Conservation (phyloP, 2,329 filamentous ascomycete species). For the Cordyceps cateniannulata region DNA sequence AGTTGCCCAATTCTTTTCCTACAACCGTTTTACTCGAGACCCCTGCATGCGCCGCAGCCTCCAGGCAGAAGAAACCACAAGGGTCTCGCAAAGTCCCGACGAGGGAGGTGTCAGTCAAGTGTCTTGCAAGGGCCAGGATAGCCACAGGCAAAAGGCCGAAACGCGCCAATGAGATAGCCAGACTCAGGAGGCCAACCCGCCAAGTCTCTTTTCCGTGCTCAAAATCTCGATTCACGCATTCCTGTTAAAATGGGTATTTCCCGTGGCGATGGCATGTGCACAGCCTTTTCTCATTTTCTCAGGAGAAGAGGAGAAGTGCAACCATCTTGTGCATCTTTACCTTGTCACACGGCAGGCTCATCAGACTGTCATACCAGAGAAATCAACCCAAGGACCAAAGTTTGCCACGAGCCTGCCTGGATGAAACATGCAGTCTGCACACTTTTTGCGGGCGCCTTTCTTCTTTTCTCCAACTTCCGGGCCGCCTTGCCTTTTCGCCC, state of each 20-base stretch:
- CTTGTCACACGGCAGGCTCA: background rate
- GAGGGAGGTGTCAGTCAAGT: background rate
- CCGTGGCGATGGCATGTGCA: background rate
- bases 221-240: background rate
- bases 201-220: background rate
- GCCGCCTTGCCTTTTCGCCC: background rate
- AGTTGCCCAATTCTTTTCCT: background rate
- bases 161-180: background rate
- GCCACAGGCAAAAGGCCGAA: background rate
- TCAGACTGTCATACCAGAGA: background rate
- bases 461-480: background rate
- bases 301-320: background rate
- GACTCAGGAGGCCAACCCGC: background rate
- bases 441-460: background rate
- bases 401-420: background rate
- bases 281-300: background rate
- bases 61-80: background rate
- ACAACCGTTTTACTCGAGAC: background rate
- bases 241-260: background rate
- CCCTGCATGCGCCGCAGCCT: background rate
- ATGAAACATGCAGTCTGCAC: conserved; percentile 5
- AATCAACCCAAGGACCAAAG: background rate
- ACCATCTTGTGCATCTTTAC: background rate
- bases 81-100: background rate
- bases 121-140: background rate